Percentiles rank a stretch among this genome's conserved stretches.
Evolutionary conservation across 148 eudicot species (phyloP).

Genomic region (Cornus suecica): DNA sequence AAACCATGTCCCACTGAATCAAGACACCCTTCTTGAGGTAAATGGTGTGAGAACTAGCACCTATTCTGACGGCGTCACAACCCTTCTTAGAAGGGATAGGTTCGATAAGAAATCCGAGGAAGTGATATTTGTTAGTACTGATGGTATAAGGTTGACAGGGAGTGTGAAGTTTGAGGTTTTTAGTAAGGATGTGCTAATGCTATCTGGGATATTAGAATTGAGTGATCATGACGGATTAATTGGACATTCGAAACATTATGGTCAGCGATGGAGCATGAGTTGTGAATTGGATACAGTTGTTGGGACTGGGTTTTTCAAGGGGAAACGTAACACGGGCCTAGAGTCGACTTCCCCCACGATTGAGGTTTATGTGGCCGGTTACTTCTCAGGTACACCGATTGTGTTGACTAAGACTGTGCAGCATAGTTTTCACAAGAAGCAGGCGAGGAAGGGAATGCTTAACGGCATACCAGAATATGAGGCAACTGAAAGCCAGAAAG

Average conservation of each 20-base stretch:
- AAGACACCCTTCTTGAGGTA: constrained; percentile 68
- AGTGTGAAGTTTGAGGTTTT: constrained; percentile 75
- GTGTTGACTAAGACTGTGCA: constrained; percentile 62
- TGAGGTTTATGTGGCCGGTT: constrained; percentile 81
- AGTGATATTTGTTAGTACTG: constrained; percentile 73
- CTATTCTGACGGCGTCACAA: constrained; percentile 50
- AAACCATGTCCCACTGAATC: constrained; percentile 63
- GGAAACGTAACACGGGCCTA: constrained; percentile 26
- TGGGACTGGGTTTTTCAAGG: constrained; percentile 53
- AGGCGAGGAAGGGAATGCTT: constrained; percentile 37
- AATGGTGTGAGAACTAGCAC: constrained; percentile 64
- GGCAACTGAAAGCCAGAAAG: constrained; percentile 26
- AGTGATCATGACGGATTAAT: constrained; percentile 36
- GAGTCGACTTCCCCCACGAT: constrained; percentile 34
- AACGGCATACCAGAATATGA: constrained; percentile 67
- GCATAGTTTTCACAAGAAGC: constrained; percentile 46
- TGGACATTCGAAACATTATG: constrained; percentile 32
- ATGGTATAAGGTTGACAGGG: constrained; percentile 54
- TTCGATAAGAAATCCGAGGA: constrained; percentile 73
- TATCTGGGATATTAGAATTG: constrained; percentile 56
- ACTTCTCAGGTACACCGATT: constrained; percentile 54
- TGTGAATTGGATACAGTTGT: constrained; percentile 44
- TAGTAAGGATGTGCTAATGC: constrained; percentile 43
- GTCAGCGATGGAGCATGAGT: constrained; percentile 53
- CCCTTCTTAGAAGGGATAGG: constrained; percentile 62